Evolutionary conservation across 164 flowering plant species (phyloP).

Genomic region (Annona cherimola): DNA sequence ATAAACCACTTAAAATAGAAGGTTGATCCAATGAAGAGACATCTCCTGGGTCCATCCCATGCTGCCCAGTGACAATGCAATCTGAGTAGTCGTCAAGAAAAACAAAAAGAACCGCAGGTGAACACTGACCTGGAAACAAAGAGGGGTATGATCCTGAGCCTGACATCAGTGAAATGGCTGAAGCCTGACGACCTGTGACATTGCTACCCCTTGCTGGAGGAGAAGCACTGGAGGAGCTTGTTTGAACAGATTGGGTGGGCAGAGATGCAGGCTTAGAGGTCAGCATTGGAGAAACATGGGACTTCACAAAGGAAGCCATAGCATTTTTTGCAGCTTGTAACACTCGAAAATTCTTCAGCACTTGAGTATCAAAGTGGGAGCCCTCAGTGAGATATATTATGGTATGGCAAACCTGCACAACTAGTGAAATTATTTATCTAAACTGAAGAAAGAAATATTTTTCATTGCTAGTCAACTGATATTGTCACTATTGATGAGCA

Average conservation of each 20-base stretch:
- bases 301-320: conserved; percentile 52
- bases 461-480: no score
- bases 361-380: conserved; percentile 63
- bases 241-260: conserved; percentile 26
- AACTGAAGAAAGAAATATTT: no score
- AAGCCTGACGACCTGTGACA: conserved; percentile 41
- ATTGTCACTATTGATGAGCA: no score
- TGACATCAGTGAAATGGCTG: conserved; percentile 64
- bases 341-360: conserved; percentile 60
- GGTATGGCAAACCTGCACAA: conserved; percentile 91
- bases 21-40: conserved; percentile 36
- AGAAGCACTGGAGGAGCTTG: conserved; percentile 29
- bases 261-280: conserved; percentile 36
- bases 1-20: conserved; percentile 31
- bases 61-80: conserved; percentile 23
- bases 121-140: conserved; percentile 84
- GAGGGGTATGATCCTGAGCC: conserved; percentile 74
- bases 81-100: conserved; percentile 77
- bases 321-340: conserved; percentile 81
- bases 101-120: conserved; percentile 73
- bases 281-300: conserved; percentile 33
- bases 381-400: conserved; percentile 75
- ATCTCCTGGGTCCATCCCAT: conserved; percentile 42
- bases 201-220: conserved; percentile 59
- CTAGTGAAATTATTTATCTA: conserved; percentile 18